Evolutionary conservation across 345 rosid species (phyloP).

Genomic region (Eutrema japonicum): DNA sequence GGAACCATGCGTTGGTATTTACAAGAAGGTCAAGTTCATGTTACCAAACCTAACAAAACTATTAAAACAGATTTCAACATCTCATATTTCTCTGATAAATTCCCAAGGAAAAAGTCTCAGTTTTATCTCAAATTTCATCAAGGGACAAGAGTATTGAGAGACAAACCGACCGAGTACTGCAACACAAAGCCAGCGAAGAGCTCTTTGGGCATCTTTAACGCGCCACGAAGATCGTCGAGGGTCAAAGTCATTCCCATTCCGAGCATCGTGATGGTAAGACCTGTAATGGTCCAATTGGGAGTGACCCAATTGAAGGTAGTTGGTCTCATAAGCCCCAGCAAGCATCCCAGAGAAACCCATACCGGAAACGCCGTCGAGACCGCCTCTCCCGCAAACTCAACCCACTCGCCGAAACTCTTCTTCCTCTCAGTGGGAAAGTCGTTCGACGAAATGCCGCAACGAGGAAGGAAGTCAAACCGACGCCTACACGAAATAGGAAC

Average conservation of each 20-base stretch:
- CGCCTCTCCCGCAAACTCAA: conserved; percentile 66
- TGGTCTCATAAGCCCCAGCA: conserved; percentile 71
- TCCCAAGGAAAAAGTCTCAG: neutral
- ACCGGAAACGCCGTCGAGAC: conserved; percentile 80
- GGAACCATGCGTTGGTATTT: neutral
- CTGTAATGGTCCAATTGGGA: conserved; percentile 65
- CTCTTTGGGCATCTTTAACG: conserved; percentile 86
- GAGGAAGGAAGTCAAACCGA: conserved; percentile 37
- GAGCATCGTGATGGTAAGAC: conserved; percentile 84
- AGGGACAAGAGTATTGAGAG: conserved; percentile 21
- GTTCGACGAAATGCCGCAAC: conserved; percentile 65
- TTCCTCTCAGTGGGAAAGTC: conserved; percentile 32
- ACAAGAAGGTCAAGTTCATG: neutral
- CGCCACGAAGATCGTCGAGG: conserved; percentile 78
- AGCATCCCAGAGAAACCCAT: conserved; percentile 87
- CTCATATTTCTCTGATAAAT: neutral
- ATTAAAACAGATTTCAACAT: conserved; percentile 29
- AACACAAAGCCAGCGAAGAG: conserved; percentile 71
- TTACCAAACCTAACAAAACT: conserved; percentile 18
- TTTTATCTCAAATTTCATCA: neutral
- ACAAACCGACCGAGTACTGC: conserved; percentile 76
- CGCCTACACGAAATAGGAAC: conserved; percentile 22
- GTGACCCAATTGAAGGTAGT: conserved; percentile 73
- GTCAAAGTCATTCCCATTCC: conserved; percentile 98
- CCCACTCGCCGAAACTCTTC: conserved; percentile 62